These are phyloP conservation scores for Coemansia sp. DNA, from an alignment of 192 early-diverging fungal genomes.

Conservation along the genomic window DNA sequence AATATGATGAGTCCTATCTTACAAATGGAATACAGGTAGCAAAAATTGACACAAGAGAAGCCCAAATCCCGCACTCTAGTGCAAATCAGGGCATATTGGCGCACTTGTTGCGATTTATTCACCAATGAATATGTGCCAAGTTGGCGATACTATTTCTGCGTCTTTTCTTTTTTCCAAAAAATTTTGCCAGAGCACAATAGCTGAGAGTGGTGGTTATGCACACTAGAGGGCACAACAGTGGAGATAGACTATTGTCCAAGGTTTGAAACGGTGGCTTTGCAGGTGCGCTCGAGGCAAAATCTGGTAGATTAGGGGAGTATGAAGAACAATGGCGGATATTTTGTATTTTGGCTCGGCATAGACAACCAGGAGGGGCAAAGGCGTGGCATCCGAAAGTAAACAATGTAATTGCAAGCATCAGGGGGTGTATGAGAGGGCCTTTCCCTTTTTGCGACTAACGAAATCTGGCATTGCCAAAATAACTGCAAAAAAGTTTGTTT, in stretches of 20 bases:
- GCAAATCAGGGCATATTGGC: not conserved
- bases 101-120: not conserved
- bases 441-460: not conserved
- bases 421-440: not conserved
- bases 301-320: conserved; percentile 8
- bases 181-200: conserved; percentile 4
- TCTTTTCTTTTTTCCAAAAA: not conserved
- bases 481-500: not conserved
- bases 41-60: too few species aligned
- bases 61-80: too few species aligned
- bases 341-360: conserved; percentile 10
- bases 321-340: conserved; percentile 12
- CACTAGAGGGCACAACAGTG: not conserved
- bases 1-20: too few species aligned
- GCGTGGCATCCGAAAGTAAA: not conserved
- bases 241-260: not conserved
- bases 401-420: conserved; percentile 9
- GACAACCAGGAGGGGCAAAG: not conserved
- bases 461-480: not conserved
- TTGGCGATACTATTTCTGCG: conserved; percentile 5
- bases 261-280: not conserved
- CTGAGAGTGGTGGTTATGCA: not conserved
- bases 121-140: not conserved
- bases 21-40: too few species aligned
- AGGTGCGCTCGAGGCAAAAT: conserved; percentile 9